Evolutionary conservation across 331 rosid species (phyloP), one percentile per base, ranked within the genome.

Genomic region (Telfairia occidentalis): DNA sequence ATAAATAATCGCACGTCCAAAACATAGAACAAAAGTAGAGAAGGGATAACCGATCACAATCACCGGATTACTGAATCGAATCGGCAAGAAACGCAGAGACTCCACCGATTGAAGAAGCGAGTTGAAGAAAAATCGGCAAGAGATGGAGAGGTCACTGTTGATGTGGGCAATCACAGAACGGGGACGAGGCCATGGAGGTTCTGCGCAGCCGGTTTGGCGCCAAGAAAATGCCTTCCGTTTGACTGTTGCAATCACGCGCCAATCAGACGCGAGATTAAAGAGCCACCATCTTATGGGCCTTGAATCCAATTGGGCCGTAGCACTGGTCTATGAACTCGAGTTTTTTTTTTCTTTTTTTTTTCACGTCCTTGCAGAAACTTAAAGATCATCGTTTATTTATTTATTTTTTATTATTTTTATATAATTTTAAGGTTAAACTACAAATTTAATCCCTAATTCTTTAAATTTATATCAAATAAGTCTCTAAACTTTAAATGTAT

Each of bases 151-250:
- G 79, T 8, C 97, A 93, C 89, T 78, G 82, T 43, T 76, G 86
- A 82, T 86, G 84, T 75, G 76, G 76, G 85, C 77, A n/a, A n/a
- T n/a, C n/a, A 87, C 78, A 81, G 85, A 78, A 83, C 60, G 82
- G 45, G 79, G 72, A 73, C 76, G 86, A 54, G 69, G 76, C 9
- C 70, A 53, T 82, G 58, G 24, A 66, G 78, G 81, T 83, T 86
- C 78, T 83, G 88, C 85, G 88, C 85, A 92, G 88, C 46, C 84
- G 92, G 86, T 86, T 85, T 81, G 89, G 92, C 60, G 92, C 60
- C 76, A 72, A 72, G 57, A 30, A 45, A 26, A 71, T 18, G 24
- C 29, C 19, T 72, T 16, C 18, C 48, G 30, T 49, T 52, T 26
- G 28, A 10, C 34, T 28, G 37, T 11, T 2, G 4, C 4, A 2